Base-by-base conservation (phyloP, 257 asterid genomes). In the Rauvolfia tetraphylla region DNA sequence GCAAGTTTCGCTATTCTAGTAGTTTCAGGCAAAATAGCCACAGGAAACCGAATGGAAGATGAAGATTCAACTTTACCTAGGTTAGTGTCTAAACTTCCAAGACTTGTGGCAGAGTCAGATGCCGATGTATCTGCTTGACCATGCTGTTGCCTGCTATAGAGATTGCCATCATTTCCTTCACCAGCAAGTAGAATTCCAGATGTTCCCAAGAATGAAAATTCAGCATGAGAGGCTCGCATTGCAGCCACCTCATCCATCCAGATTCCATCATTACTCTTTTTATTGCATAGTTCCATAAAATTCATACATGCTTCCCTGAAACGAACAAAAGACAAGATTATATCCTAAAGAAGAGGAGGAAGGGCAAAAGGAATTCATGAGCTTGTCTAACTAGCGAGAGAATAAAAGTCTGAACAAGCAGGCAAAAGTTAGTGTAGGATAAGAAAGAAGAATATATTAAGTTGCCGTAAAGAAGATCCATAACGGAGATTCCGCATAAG, bases 231-330 rank as follows among this genome's bases (percentile, higher is more conserved):
- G 58, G 92, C 92, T 79, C 86, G 96, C 92, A 90, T 86, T 15
- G 92, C 90, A 68, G 96, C 97, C 48, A 92, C 92, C 86, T 92
- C 96, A 72, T 90, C 95, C 95, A 89, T 86, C 96, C 96, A 92
- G 77, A 88, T 81, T 74, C 83, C 83, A 46, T 92, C 96, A 10
- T 81, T 84, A 53, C 90, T 88, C 89, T 92, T 92, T 78, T 85
- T 87, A 36, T 90, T 80, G 82, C 95, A 92, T 49, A 92, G 77
- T 83, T 87, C 90, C 89, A 84, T 81, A 85, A 92, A 90, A 78
- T 86, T 86, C 44, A 79, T 76, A 71, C 97, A 87, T 8, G 95
- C 97, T 80, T 86, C 95, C 88, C 97, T 92, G 81, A 41, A 68
- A 15, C 27, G 13, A 77, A 29, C 79, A 76, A 74, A 75, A 53